A percentile compares a stretch with the other conserved stretches of the same genome.
These are phyloP conservation scores for Paramyrothecium roridum DNA, from an alignment of 2,329 filamentous ascomycete genomes.

Conservation along the genomic window DNA sequence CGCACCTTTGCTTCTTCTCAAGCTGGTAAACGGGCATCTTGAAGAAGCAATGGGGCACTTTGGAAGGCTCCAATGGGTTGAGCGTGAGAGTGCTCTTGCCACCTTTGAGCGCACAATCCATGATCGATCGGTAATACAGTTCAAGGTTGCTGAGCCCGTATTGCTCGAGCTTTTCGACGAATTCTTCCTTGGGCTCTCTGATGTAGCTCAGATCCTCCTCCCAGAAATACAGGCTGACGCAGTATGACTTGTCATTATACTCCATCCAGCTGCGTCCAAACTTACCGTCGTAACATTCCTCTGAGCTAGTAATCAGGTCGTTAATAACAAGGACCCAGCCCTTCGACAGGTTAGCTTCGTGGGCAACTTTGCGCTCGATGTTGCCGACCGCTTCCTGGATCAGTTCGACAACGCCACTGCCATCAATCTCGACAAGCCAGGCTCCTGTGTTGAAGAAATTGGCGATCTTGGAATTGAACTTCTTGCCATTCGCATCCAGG, in stretches of 20 bases:
- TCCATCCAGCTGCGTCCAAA: not conserved
- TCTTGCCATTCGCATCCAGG: not conserved
- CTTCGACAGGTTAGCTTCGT: not conserved
- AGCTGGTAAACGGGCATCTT: not conserved
- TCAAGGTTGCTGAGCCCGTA: not conserved
- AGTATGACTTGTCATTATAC: not conserved
- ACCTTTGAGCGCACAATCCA: not conserved
- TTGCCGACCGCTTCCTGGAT: not conserved
- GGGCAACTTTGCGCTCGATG: not conserved
- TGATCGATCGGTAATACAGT: not conserved
- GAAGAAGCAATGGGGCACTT: not conserved
- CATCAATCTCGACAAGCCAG: not conserved
- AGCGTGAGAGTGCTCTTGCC: not conserved
- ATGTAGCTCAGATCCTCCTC: not conserved
- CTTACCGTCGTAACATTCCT: not conserved
- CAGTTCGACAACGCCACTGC: not conserved
- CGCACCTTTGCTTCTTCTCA: no score
- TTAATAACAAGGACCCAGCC: not conserved
- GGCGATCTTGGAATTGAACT: not conserved
- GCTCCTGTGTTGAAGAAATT: not conserved
- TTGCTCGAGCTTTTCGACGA: not conserved
- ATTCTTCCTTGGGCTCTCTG: not conserved
- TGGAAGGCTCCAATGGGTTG: not conserved
- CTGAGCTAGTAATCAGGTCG: not conserved
- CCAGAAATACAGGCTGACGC: not conserved